Base-by-base conservation (phyloP, 805 yeast genomes). In the Ascoidea rubescens region DNA sequence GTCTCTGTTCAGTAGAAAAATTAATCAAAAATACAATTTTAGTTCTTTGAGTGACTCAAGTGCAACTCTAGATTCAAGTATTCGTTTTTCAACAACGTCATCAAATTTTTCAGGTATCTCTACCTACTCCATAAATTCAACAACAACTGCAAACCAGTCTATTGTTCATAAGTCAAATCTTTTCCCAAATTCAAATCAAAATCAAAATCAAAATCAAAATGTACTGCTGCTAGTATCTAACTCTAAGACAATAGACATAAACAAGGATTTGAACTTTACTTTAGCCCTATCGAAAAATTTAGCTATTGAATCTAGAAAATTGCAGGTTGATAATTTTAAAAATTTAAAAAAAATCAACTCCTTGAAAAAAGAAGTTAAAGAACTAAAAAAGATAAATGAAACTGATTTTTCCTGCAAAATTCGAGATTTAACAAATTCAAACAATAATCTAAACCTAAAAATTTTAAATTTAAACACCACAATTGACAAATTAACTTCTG, bases 241-340 rank as follows among this genome's bases (percentile, higher is more conserved):
- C 10, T 7, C 42, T 10, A 33, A 33, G 6, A 33, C 10, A 33
- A 33, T 33, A 33, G 61, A 52, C 53, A 54, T 52, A n/a, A 79
- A 80, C 28, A 79, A 79, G 56, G 86, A 84, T 54, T 78, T 83
- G 70, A 78, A 79, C 60, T 84, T 84, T 61, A 80, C 84, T 14
- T 84, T 84, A 53, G 87, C 84, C 4, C 65, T 85, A 52, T 81
- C 87, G 66, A 91, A 85, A 59, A 83, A 82, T 53, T 67, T 85
- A 55, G 71, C 85, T 16, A 68, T 75, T 48, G 88, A 86, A 63
- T 84, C 89, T 59, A 75, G 90, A 57, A 73, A 83, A 55, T 69
- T 85, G 52, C 82, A 79, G 51, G 81, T 84, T 31, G 88, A 83
- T 54, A 80, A 77, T 61, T 72, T 72, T 51, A 68, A 66, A 56